Percentiles rank a stretch among this genome's conserved stretches.
phyloP scores from a whole-genome alignment of 768 basidiomycete species.

The Solioccasus polychromus region DNA sequence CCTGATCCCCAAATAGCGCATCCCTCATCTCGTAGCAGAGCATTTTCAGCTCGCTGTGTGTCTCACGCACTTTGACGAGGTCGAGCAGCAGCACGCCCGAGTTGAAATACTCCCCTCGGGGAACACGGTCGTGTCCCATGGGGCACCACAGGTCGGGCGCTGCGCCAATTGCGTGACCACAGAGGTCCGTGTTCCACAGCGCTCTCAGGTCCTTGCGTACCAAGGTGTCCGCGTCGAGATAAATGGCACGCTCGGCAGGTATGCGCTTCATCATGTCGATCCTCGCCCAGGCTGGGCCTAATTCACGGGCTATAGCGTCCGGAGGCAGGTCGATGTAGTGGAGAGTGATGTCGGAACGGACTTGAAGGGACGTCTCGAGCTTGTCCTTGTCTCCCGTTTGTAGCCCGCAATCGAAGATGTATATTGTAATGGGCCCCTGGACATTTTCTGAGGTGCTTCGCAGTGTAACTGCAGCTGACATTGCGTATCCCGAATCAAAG shows the following conservation, averaged over 20 bases:
- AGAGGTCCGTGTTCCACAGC: slow-evolving; percentile 47
- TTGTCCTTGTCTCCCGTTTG: slow-evolving; percentile 32
- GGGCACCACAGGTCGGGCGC: slow-evolving; percentile 48
- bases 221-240: slow-evolving; percentile 53
- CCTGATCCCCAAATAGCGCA: slow-evolving; percentile 44
- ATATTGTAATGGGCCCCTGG: slow-evolving; percentile 42
- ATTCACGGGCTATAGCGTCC: slow-evolving; percentile 23
- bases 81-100: slow-evolving; percentile 54
- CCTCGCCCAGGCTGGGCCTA: slow-evolving; percentile 47
- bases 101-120: slow-evolving; percentile 46
- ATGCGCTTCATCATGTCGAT: slow-evolving; percentile 44
- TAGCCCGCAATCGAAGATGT: slow-evolving; percentile 49
- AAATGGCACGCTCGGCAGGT: slow-evolving; percentile 49
- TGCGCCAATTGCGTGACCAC: slow-evolving; percentile 43
- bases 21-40: slow-evolving; percentile 26
- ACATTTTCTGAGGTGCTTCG: slow-evolving; percentile 38
- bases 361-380: slow-evolving; percentile 31
- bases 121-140: slow-evolving; percentile 39
- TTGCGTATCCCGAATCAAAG: slow-evolving; percentile 43
- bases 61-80: slow-evolving; percentile 36
- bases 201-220: slow-evolving; percentile 38
- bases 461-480: slow-evolving; percentile 48
- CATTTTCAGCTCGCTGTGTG: slow-evolving; percentile 24
- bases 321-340: slow-evolving; percentile 39
- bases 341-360: slow-evolving; percentile 34